These are phyloP conservation scores for Diaporthe destruens DNA, from an alignment of 2,329 filamentous ascomycete species.

Conservation along the genomic window DNA sequence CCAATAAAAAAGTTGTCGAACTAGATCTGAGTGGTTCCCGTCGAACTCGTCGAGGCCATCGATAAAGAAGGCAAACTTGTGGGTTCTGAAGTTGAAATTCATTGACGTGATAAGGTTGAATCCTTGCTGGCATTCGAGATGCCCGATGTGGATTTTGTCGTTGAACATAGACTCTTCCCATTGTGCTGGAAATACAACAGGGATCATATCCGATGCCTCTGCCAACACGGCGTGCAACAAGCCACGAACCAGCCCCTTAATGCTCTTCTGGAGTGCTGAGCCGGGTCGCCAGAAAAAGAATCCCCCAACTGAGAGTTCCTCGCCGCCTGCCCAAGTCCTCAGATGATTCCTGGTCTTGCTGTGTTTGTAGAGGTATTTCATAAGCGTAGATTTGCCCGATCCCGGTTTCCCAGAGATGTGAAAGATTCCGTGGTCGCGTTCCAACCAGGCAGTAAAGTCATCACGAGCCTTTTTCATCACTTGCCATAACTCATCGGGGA, in stretches of 20 bases:
- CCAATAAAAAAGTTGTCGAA: constrained; percentile 3
- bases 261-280: background rate
- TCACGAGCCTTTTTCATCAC: constrained; percentile 7
- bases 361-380: constrained; percentile 13
- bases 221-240: constrained; percentile 12
- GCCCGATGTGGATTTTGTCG: background rate
- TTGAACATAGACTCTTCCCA: constrained; percentile 16
- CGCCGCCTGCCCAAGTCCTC: background rate
- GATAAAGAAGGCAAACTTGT: constrained; percentile 13
- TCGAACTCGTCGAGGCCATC: constrained; percentile 24
- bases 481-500: background rate
- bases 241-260: background rate
- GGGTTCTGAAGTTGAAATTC: background rate
- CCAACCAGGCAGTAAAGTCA: background rate
- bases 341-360: constrained; percentile 8
- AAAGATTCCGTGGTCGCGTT: background rate
- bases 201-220: constrained; percentile 10
- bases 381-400: constrained; percentile 7
- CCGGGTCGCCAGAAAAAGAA: constrained; percentile 22
- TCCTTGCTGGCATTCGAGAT: constrained; percentile 1
- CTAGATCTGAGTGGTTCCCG: background rate
- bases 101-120: constrained; percentile 4
- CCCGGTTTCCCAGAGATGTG: constrained; percentile 4
- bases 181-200: constrained; percentile 1
- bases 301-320: background rate